A percentile compares a stretch with the other conserved stretches of the same genome.
Conservation (phyloP, 495 filamentous ascomycete species). For the Cercophora newfieldiana region DNA sequence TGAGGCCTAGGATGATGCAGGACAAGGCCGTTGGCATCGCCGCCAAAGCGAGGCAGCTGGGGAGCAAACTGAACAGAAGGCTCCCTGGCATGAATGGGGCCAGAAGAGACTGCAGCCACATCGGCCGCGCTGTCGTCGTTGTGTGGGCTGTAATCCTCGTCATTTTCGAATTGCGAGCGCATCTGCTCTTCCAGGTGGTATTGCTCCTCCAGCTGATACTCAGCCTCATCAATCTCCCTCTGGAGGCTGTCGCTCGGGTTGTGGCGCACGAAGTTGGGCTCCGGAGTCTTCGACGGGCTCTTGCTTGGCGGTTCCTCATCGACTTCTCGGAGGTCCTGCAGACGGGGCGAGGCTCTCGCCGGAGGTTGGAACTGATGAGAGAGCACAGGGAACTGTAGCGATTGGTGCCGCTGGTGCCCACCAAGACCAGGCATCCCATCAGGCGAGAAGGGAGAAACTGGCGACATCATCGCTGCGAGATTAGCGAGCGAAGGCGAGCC, state of each 20-base stretch:
- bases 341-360: conserved; percentile 54
- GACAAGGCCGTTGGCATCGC: conserved; percentile 46
- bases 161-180: conserved; percentile 68
- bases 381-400: conserved; percentile 56
- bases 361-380: conserved; percentile 48
- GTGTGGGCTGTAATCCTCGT: conserved; percentile 59
- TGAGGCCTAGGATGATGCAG: conserved; percentile 64
- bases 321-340: conserved; percentile 54
- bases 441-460: conserved; percentile 50
- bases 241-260: conserved; percentile 64
- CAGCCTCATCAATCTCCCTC: conserved; percentile 80
- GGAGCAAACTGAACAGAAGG: conserved; percentile 47
- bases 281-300: conserved; percentile 50
- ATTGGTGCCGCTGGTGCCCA: conserved; percentile 59
- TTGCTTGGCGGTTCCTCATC: conserved; percentile 53
- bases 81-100: conserved; percentile 35
- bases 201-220: conserved; percentile 72
- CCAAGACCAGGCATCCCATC: conserved; percentile 47
- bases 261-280: conserved; percentile 43
- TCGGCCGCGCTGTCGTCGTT: conserved; percentile 42
- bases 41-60: conserved; percentile 41
- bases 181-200: conserved; percentile 78
- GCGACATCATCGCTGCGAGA: conserved; percentile 50
- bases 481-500: conserved; percentile 59
- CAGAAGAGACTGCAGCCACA: conserved; percentile 23